Base-by-base conservation (phyloP, 2,329 filamentous ascomycete genomes). In the Epichloe scottii region DNA sequence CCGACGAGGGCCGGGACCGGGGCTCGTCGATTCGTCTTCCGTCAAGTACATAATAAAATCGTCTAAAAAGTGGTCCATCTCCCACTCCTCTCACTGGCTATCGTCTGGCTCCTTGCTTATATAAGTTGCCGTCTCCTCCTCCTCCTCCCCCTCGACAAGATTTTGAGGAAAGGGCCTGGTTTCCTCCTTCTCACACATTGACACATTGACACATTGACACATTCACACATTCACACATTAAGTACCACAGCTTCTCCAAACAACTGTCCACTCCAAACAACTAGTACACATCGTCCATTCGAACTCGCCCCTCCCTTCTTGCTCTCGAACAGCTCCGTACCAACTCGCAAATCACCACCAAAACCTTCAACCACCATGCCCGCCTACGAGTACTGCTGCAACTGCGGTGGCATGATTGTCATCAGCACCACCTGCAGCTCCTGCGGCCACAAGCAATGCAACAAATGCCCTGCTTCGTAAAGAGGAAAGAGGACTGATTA, bases 351-450 rank as follows among this genome's bases (percentile, higher is more conserved):
- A 11, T 10, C 15, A 48, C 46, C 19, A 17, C 17, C 34, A 30
- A n/a, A 43, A 23, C 11, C 37, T 33, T 40, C 48, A 40, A 55
- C 43, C 59, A 62, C 58, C 47, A 73, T 73, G 71, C 67, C 70
- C 61, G 65, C 68, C 58, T 72, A 70, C 58, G 71, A 72, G 58
- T 74, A 75, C 66, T 78, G 75, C 71, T 77, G 75, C 71, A 64
- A 75, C 60, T 78, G 75, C 67, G 72, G 72, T 58, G 66, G 69
- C 65, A 74, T 77, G 66, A 75, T 78, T 58, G 75, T 77, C 68
- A 78, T 78, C 67, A 77, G 73, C 71, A 74, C 66, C 62, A 71
- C 68, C 49, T 78, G 75, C 69, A 68, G 64, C 54, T 66, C 68
- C 59, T 78, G 75, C 62, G 66, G 68, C 48, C 75, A 78, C 67